Conservation (phyloP, 352 stramenopile genomes). For the Pythium monospermum region DNA sequence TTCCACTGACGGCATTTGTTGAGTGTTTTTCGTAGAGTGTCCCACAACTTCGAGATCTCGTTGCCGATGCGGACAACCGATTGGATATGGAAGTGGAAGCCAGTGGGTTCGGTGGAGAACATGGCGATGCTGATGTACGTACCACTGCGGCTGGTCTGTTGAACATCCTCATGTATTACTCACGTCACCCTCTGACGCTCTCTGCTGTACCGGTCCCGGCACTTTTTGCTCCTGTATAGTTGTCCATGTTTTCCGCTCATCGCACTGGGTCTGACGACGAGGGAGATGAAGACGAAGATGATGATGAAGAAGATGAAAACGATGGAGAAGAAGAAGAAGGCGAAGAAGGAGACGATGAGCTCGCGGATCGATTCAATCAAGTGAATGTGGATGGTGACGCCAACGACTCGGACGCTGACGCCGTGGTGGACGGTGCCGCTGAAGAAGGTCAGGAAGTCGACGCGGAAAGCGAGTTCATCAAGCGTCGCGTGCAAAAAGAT, state of each 20-base stretch:
- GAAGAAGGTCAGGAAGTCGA: slow-evolving; percentile 33
- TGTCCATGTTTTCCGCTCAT: slow-evolving; percentile 81
- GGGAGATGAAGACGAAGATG: slow-evolving; percentile 28
- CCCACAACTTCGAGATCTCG: slow-evolving; percentile 28
- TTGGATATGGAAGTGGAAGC: slow-evolving; percentile 42
- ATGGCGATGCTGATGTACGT: slow-evolving; percentile 31
- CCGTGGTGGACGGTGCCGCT: slow-evolving; percentile 7
- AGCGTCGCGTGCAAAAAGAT: slow-evolving; percentile 75
- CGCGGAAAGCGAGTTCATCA: slow-evolving; percentile 70
- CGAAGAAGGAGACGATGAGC: too few relatives aligned
- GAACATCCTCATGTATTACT: background rate
- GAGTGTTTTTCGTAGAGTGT: slow-evolving; percentile 14
- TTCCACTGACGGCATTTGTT: background rate
- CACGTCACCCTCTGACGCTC: too few relatives aligned
- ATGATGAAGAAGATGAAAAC: slow-evolving; percentile 28
- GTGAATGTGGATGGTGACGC: slow-evolving; percentile 27
- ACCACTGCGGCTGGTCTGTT: background rate
- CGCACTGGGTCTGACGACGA: slow-evolving; percentile 34
- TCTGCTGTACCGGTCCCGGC: too few relatives aligned
- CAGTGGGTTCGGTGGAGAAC: slow-evolving; percentile 44
- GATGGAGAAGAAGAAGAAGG: slow-evolving; percentile 27
- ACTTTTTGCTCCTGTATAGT: slow-evolving; percentile 26
- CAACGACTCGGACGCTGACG: slow-evolving; percentile 11
- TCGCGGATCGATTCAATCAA: slow-evolving; percentile 35
- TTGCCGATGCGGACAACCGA: slow-evolving; percentile 26